Evolutionary conservation across 805 yeast species (phyloP).

Genomic region (Ogataea angusta): DNA sequence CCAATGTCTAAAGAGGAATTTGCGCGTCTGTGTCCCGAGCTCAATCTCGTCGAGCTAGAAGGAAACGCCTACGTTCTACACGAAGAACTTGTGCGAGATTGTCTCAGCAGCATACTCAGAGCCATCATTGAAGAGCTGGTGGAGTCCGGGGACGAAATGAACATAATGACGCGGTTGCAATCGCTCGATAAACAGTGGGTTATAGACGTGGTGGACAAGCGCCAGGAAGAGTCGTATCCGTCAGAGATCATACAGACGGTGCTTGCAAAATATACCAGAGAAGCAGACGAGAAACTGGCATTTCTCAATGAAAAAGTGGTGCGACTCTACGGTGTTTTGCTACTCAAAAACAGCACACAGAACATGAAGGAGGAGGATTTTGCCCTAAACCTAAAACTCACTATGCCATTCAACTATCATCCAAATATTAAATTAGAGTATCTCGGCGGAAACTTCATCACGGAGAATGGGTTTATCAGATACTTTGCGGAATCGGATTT

Average conservation of each 20-base stretch:
- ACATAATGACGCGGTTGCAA: slow-evolving; percentile 10
- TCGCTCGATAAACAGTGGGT: slow-evolving; percentile 3
- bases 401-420: slow-evolving; percentile 54
- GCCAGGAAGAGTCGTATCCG: slow-evolving; percentile 8
- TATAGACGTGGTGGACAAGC: neutral
- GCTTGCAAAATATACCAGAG: slow-evolving; percentile 10
- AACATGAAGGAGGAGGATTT: slow-evolving; percentile 45
- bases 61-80: slow-evolving; percentile 10
- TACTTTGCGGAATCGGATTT: slow-evolving; percentile 50
- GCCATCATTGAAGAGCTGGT: slow-evolving; percentile 9
- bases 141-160: slow-evolving; percentile 12
- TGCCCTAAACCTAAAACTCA: slow-evolving; percentile 57
- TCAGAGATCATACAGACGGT: slow-evolving; percentile 11
- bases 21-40: slow-evolving; percentile 4
- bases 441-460: slow-evolving; percentile 28
- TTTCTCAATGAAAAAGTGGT: slow-evolving; percentile 19
- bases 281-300: slow-evolving; percentile 14
- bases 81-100: slow-evolving; percentile 14
- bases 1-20: slow-evolving; percentile 11
- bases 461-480: slow-evolving; percentile 40
- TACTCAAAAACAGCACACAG: slow-evolving; percentile 12
- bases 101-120: slow-evolving; percentile 11
- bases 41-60: slow-evolving; percentile 16
- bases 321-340: slow-evolving; percentile 16
- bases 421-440: slow-evolving; percentile 52